Base-by-base conservation (phyloP, 495 filamentous ascomycete genomes). In the Venustampulla echinocandica region DNA sequence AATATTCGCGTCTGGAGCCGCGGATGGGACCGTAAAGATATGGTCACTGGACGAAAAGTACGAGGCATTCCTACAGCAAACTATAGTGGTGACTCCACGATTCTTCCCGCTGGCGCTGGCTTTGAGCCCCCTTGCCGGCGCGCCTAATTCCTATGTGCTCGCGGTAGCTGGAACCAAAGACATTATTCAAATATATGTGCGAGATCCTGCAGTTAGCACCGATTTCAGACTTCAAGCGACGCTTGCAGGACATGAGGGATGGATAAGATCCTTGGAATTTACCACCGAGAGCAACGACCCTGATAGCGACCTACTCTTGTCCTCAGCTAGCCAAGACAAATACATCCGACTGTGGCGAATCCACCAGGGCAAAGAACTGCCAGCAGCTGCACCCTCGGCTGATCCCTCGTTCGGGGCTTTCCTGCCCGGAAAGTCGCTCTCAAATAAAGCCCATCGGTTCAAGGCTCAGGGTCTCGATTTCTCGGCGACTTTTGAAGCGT, bases 281-380 rank as follows among this genome's bases (percentile, higher is more conserved):
- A 76, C 79, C 11, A 60, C 59, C 52, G 85, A 93, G 55, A 76
- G 63, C 30, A 63, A 62, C 15, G 61, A 64, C 10, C 37, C 50
- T 1, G 63, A 61, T 2, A 74, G 73, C 34, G 88, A 95, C 62
- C 60, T 97, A 13, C 64, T 97, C 38, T 70, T 99, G 10, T 88
- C 93, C 1, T 96, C 90, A 19, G 89, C 90, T 5, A 95, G 89
- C 59, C 92, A 99, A 64, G 92, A 99, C 56, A 96, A 90, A 63
- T 99, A 96, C 56, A 84, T 97, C 60, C 82, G 92, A 32, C 71
- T 99, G 18, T 99, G 92, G 93, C 78, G 89, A 38, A 61, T 97
- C 18, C 85, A 82, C 43, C 72, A 76, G 42, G 85, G 83, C 13
- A 75, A 77, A 18, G 70, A 74, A 10, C 61, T 82, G n/a, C 80